Base-by-base conservation (phyloP, 2,329 filamentous ascomycete genomes). In the Cercospora sp. region DNA sequence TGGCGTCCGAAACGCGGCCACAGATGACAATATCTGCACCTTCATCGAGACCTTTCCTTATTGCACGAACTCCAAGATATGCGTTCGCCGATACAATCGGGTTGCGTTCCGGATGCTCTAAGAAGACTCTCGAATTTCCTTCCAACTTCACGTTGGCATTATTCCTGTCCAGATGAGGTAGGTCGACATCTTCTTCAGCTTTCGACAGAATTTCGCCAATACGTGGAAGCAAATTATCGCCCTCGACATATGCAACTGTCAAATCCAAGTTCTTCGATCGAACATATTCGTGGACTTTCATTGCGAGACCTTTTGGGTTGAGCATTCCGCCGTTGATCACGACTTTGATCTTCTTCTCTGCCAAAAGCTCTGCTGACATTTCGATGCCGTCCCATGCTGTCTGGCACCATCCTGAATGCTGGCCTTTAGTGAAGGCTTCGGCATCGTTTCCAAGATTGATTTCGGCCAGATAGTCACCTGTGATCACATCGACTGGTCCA, bases 321-420 rank as follows among this genome's bases (percentile, higher is more conserved):
- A 86, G 78, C 2, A 81, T 83, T 0, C 86, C 86, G 2, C 85
- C 86, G 67, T 88, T 87, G 64, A 86, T 78, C 36, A 87, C 78
- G n/a, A 87, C 78, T 67, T 85, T 86, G 76, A 87, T 87, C 0
- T 79, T 74, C 66, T 84, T 84, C 60, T 82, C 74, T 2, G 79
- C 74, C 71, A 84, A 76, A 0, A 83, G 73, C 3, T 83, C 79
- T 16, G 86, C 79, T 0, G 79, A 81, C 72, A 82, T 74, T 69
- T 81, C 75, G 26, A 85, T 76, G 1, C 82, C 83, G 65, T 84
- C 81, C 84, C 83, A 84, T 59, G 83, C 80, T 31, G 81, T 84
- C 39, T 80, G 78, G 65, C 65, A 71, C 71, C 68, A 74, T 31
- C 73, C 73, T 55, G 63, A 48, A 57, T 73, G 69, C 67, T 71